Evolutionary conservation across 192 early-diverging fungal genomes (phyloP), one percentile per base, ranked within the genome.

Genomic region (Gaertneriomyces sp.): DNA sequence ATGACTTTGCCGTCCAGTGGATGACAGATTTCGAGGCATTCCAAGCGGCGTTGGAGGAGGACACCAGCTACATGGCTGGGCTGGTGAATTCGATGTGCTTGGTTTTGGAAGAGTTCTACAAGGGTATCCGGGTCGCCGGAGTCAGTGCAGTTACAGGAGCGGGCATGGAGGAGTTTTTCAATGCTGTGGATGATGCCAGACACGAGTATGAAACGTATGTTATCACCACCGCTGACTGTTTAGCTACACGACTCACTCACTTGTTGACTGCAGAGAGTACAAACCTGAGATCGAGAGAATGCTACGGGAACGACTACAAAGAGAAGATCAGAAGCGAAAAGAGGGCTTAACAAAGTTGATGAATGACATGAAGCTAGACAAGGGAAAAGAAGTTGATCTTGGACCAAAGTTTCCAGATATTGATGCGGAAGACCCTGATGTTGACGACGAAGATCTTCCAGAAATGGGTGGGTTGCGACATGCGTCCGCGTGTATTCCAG

Each of bases 21-120:
- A 95, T 98, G 96, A 85, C 83, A 12, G 93, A 98, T 78, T 98
- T 95, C 80, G 92, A 96, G 73, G 75, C 75, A 33, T 98, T 95
- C 79, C 95, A 98, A 76, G 80, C 81, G 64, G 94, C 95, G 4
- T 73, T 95, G 69, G 70, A 79, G 58, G 84, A 91, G 47, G 93
- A 96, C 56, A 85, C 85, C 25, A 79, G 82, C 9, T 98, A 95
- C 75, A 96, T 96, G 96, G 88, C 85, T 69, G 89, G 85, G 66
- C 73, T 98, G 52, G 92, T 96, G 81, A 89, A 89, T 74, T 91
- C 89, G 5, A 98, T 98, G 96, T 92, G 91, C 56, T 72, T 98
- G 58, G 94, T 96, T 3, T 76, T 98, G 60, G 96, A 98, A 69
- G 96, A 98, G 81, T 98, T 98, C 70, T 98, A 98, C 74, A 79